Evolutionary conservation across 108 stramenopile genomes (phyloP).

Genomic region (Cafeteria roenbergensis): DNA sequence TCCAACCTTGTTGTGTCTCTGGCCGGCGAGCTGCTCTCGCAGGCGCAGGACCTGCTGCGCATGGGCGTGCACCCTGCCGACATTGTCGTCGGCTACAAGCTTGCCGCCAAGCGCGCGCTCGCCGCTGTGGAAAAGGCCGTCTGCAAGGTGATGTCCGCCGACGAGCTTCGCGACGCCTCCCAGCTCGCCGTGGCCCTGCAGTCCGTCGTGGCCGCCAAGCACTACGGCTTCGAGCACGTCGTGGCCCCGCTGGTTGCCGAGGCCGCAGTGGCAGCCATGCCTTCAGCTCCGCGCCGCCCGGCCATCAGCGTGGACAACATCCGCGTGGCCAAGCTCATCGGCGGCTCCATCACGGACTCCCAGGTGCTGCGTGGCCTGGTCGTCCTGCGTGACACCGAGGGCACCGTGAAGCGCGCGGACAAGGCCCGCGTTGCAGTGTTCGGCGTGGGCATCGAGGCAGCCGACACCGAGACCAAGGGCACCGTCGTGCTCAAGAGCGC

Average conservation of each 20-base stretch:
- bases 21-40: conserved; percentile 71
- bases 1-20: conserved; percentile 80
- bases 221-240: conserved; percentile 60
- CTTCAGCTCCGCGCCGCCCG: conserved; percentile 31
- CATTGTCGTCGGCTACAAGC: conserved; percentile 70
- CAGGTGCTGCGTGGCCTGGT: conserved; percentile 78
- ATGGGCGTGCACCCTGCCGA: conserved; percentile 81
- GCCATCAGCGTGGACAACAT: conserved; percentile 68
- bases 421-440: conserved; percentile 83
- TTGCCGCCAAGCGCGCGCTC: conserved; percentile 61
- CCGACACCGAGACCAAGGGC: conserved; percentile 90
- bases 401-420: conserved; percentile 49
- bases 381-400: conserved; percentile 66
- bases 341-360: conserved; percentile 63
- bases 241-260: conserved; percentile 76
- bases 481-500: conserved; percentile 96
- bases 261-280: conserved; percentile 72
- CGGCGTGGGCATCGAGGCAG: conserved; percentile 85
- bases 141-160: conserved; percentile 23
- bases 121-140: conserved; percentile 41
- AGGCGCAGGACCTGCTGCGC: conserved; percentile 73
- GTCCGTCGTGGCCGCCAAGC: conserved; percentile 79
- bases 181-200: conserved; percentile 48
- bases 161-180: conserved; percentile 43
- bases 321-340: conserved; percentile 81